Base-by-base conservation (phyloP, 2,329 filamentous ascomycete genomes). In the Teratosphaeria pseudoeucalypti region DNA sequence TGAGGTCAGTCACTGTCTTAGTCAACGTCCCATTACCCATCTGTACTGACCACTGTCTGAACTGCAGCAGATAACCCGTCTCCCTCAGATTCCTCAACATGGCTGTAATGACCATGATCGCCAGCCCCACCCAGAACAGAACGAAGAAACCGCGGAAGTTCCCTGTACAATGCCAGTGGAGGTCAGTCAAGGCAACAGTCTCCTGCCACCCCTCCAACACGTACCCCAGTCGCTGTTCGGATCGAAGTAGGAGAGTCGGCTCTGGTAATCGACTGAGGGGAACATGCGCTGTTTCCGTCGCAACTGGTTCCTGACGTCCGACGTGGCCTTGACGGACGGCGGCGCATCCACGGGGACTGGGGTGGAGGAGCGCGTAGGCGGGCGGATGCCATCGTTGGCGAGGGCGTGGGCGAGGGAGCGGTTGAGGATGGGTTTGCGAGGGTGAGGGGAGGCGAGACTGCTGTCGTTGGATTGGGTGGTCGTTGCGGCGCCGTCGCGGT, bases 91-190 rank as follows among this genome's bases (percentile, higher is more conserved):
- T 97, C 68, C 92, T 85, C 69, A 96, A 76, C 79, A 91, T 90
- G n/a, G 89, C 89, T 2, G 92, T 97, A 63, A 96, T 87, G 68
- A 92, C 90, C 92, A 99, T 96, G 74, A 99, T 95, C 66, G 89
- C 90, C 61, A 99, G 80, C 10, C 90, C 90, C 65, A 99, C 92
- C 94, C 94, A 99, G 77, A 99, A 99, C 43, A 99, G 83, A 58
- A 94, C 90, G 77, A 96, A 99, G 82, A 99, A 99, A 71, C 94
- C 94, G 68, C 90, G 85, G 73, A 99, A 99, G 75, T 99, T 91
- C 29, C 29, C 29, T 32, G 3, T 7, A 5, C 29, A 23, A 23
- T 23, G 23, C 23, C 23, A 23, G 23, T 23, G 23, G 23, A 23
- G 29, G 29, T 32, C 29, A 32, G 29, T 32, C 29, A 32, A 7